phyloP scores from a whole-genome alignment of 495 filamentous ascomycete species.

The Xylaria grammica region DNA sequence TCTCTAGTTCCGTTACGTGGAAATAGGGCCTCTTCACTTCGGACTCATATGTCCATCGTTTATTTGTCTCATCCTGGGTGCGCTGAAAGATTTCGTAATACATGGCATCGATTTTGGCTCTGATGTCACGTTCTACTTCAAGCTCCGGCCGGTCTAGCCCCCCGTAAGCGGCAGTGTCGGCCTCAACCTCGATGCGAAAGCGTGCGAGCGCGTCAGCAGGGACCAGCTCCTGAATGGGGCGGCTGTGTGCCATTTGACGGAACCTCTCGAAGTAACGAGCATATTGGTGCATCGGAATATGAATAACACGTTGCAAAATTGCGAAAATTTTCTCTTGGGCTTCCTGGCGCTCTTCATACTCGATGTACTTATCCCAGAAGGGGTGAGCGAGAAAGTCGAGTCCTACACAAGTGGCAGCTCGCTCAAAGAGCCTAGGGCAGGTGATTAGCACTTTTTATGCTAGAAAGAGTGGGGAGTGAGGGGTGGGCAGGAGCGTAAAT shows the following conservation, averaged over 20 bases:
- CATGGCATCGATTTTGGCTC: slow-evolving; percentile 76
- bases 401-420: slow-evolving; percentile 82
- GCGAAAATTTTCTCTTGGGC: slow-evolving; percentile 85
- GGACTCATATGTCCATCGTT: slow-evolving; percentile 93
- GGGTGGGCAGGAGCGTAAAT: slow-evolving; percentile 59
- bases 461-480: slow-evolving; percentile 41
- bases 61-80: slow-evolving; percentile 87
- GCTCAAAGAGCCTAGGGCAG: slow-evolving; percentile 81
- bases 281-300: slow-evolving; percentile 97
- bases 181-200: slow-evolving; percentile 73
- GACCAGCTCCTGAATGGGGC: slow-evolving; percentile 75
- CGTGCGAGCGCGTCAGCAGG: slow-evolving; percentile 69
- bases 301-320: slow-evolving; percentile 83
- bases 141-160: slow-evolving; percentile 61
- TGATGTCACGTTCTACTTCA: slow-evolving; percentile 84
- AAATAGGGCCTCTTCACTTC: slow-evolving; percentile 97
- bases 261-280: slow-evolving; percentile 93
- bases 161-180: slow-evolving; percentile 53
- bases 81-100: slow-evolving; percentile 81
- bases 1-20: slow-evolving; percentile 91
- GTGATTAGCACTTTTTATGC: slow-evolving; percentile 59
- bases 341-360: slow-evolving; percentile 91
- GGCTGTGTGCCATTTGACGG: slow-evolving; percentile 73
- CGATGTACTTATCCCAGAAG: slow-evolving; percentile 99
- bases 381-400: slow-evolving; percentile 93